Evolutionary conservation across 1,284 basidiomycete species (phyloP).

Genomic region (Xanthoconium separans): DNA sequence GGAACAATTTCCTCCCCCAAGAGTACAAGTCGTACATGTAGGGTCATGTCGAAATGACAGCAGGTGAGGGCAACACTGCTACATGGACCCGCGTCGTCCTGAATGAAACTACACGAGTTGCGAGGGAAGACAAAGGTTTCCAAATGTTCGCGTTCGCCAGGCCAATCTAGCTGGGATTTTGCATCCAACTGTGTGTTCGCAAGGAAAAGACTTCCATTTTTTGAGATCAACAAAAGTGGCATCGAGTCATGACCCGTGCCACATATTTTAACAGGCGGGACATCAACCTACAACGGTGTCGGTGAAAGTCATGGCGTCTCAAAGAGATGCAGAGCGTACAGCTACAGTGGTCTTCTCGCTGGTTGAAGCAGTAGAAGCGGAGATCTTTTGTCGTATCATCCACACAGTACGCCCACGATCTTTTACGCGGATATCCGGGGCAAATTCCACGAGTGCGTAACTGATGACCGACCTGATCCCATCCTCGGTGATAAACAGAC

Average conservation of each 20-base stretch:
- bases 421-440: slow-evolving; percentile 43
- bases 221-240: slow-evolving; percentile 46
- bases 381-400: slow-evolving; percentile 60
- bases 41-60: slow-evolving; percentile 11
- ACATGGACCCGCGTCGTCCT: slow-evolving; percentile 15
- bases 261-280: slow-evolving; percentile 44
- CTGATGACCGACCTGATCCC: slow-evolving; percentile 44
- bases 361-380: slow-evolving; percentile 37
- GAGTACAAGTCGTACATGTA: slow-evolving; percentile 23
- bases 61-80: slow-evolving; percentile 18
- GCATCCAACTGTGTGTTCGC: slow-evolving; percentile 44
- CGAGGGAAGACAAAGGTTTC: slow-evolving; percentile 48
- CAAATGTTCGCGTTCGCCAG: slow-evolving; percentile 33
- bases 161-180: slow-evolving; percentile 34
- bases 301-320: slow-evolving; percentile 12
- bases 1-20: slow-evolving; percentile 21
- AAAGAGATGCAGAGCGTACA: slow-evolving; percentile 37
- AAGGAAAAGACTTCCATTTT: slow-evolving; percentile 45
- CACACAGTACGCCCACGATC: slow-evolving; percentile 52
- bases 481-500: slow-evolving; percentile 38
- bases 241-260: slow-evolving; percentile 41
- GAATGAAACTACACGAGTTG: slow-evolving; percentile 44
- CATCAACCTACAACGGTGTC: slow-evolving; percentile 41
- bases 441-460: slow-evolving; percentile 52
- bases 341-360: slow-evolving; percentile 42